A percentile compares a stretch with the other conserved stretches of the same genome.
Conservation (phyloP, 2,329 filamentous ascomycete genomes). For the Tolypocladium nubicola region DNA sequence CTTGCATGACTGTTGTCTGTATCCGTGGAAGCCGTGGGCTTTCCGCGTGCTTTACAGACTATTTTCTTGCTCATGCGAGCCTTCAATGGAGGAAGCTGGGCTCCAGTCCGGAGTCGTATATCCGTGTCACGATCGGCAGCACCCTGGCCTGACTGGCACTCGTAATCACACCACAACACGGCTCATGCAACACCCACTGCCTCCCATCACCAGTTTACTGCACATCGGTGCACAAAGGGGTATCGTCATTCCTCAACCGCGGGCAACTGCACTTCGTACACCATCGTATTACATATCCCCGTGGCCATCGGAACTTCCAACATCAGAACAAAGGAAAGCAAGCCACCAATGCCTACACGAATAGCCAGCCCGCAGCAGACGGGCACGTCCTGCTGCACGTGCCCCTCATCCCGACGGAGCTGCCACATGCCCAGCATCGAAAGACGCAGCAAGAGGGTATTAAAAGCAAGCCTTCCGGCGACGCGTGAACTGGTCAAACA, state of each 20-base stretch:
- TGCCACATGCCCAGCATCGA: background rate
- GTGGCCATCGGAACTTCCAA: background rate
- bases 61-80: too few relatives aligned
- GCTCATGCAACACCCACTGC: too few relatives aligned
- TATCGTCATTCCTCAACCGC: slow-evolving; percentile 4
- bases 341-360: background rate
- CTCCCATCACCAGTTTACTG: background rate
- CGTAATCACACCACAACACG: background rate
- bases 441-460: slow-evolving; percentile 4
- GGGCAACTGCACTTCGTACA: background rate
- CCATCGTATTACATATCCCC: background rate
- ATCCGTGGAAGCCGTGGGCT: too few relatives aligned
- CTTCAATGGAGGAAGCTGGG: background rate
- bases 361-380: background rate
- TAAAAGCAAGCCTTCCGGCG: background rate
- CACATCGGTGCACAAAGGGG: background rate
- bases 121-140: background rate
- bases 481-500: background rate
- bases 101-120: background rate
- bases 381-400: background rate
- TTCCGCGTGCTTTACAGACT: background rate
- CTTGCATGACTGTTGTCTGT: too few relatives aligned
- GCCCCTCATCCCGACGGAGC: background rate
- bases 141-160: background rate
- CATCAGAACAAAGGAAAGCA: background rate